These are phyloP conservation scores for Fusarium napiforme DNA, from an alignment of 2,329 filamentous ascomycete species.

Conservation along the genomic window DNA sequence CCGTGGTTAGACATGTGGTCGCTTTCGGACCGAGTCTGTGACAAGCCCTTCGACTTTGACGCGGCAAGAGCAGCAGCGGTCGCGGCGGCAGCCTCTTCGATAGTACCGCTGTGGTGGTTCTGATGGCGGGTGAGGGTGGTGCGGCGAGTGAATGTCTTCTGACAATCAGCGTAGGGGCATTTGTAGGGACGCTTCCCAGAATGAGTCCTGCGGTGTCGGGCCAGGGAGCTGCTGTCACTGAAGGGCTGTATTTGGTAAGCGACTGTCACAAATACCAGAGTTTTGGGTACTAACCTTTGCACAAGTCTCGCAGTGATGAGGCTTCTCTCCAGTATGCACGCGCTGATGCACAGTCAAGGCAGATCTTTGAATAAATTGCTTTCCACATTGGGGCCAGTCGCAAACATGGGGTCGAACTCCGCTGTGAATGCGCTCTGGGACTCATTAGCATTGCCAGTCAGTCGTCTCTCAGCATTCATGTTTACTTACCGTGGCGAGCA, in stretches of 20 bases:
- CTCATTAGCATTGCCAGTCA: conserved; percentile 39
- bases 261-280: neutral
- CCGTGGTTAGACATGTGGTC: conserved; percentile 77
- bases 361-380: conserved; percentile 96
- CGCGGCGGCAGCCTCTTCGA: conserved; percentile 90
- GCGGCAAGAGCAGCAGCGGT: conserved; percentile 85
- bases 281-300: conserved; percentile 76
- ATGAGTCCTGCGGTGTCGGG: conserved; percentile 92
- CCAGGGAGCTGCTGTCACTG: conserved; percentile 93
- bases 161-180: conserved; percentile 95
- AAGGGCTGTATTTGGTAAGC: conserved; percentile 74
- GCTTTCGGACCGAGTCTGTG: conserved; percentile 72
- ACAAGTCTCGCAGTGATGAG: conserved; percentile 96
- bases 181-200: conserved; percentile 97
- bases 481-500: conserved; percentile 84
- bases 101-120: conserved; percentile 93
- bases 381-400: conserved; percentile 87
- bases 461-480: neutral
- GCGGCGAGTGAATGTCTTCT: conserved; percentile 96
- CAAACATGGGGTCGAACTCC: conserved; percentile 92
- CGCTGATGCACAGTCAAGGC: conserved; percentile 94
- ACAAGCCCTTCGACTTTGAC: conserved; percentile 54
- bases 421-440: conserved; percentile 92
- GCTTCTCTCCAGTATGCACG: conserved; percentile 97
- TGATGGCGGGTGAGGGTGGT: conserved; percentile 96